Conservation (phyloP, 805 yeast species). For the Wickerhamomyces tratensis region DNA sequence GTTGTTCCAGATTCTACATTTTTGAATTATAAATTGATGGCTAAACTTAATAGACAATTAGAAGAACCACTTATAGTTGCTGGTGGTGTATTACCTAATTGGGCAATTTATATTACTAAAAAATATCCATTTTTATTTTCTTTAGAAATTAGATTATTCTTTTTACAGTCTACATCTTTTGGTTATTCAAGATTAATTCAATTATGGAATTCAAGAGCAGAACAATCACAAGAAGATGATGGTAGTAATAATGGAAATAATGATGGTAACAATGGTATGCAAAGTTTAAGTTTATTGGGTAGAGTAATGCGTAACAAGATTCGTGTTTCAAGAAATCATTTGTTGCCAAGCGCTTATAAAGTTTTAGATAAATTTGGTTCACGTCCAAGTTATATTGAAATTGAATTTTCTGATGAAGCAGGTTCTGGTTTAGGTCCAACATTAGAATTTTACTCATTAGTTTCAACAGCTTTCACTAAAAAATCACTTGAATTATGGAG, state of each 20-base stretch:
- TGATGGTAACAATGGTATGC: conserved; percentile 8
- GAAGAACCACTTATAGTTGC: conserved; percentile 88
- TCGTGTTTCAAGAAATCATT: conserved; percentile 57
- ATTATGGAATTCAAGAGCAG: conserved; percentile 55
- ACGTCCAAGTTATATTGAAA: conserved; percentile 73
- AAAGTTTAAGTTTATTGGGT: conserved; percentile 43
- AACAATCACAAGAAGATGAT: conserved; percentile 27
- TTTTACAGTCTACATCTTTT: conserved; percentile 80
- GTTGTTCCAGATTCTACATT: conserved; percentile 28
- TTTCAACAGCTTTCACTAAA: conserved; percentile 64
- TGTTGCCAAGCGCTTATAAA: conserved; percentile 71
- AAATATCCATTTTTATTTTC: conserved; percentile 80
- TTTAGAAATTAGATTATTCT: conserved; percentile 65
- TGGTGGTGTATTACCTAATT: conserved; percentile 74
- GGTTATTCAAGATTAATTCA: conserved; percentile 81
- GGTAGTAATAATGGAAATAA: conserved; percentile 19
- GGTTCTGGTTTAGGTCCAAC: conserved; percentile 99
- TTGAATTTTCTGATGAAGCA: conserved; percentile 81
- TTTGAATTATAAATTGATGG: conserved; percentile 72
- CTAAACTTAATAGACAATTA: conserved; percentile 75
- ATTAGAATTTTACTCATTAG: conserved; percentile 78
- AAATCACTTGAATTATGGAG: conserved; percentile 65
- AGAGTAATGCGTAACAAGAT: conserved; percentile 73
- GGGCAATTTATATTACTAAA: conserved; percentile 71
- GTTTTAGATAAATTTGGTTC: conserved; percentile 69